phyloP scores from a whole-genome alignment of 768 basidiomycete species.

The Amanita rubescens region DNA sequence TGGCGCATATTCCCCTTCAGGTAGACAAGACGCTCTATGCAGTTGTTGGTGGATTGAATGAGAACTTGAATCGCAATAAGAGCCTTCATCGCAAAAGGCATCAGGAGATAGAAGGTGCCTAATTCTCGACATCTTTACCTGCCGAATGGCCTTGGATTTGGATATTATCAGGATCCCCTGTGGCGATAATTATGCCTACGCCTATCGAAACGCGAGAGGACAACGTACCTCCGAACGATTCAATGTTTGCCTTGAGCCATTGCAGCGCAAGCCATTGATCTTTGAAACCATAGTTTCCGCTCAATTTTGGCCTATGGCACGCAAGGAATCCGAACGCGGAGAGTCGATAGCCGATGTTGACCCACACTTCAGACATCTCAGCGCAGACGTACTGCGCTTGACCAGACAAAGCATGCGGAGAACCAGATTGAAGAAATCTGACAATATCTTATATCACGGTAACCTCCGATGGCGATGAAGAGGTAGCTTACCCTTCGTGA shows the following conservation, averaged over 20 bases:
- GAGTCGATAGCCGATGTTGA: too few species aligned
- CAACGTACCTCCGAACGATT: too few species aligned
- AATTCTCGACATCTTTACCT: conserved; percentile 31
- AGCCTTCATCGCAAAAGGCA: neutral
- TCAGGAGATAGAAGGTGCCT: neutral
- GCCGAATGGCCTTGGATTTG: conserved; percentile 65
- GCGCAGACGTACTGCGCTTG: conserved; percentile 68
- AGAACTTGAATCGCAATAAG: conserved; percentile 43
- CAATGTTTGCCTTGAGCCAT: too few species aligned
- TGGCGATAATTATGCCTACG: neutral
- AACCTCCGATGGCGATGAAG: neutral
- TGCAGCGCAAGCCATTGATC: too few species aligned
- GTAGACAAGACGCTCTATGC: conserved; percentile 60
- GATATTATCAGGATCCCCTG: too few species aligned
- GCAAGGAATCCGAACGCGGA: too few species aligned
- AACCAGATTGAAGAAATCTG: conserved; percentile 75
- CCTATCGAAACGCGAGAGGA: neutral
- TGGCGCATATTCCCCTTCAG: conserved; percentile 47
- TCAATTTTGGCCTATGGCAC: too few species aligned
- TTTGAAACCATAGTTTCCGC: too few species aligned
- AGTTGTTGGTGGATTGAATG: conserved; percentile 73
- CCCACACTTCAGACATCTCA: too few species aligned
- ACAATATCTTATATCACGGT: neutral
- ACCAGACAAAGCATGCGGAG: conserved; percentile 50
- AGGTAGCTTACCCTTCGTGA: conserved; percentile 64